These are phyloP conservation scores for Kingdonia uniflora DNA, from an alignment of 164 flowering plant genomes.

Conservation along the genomic window DNA sequence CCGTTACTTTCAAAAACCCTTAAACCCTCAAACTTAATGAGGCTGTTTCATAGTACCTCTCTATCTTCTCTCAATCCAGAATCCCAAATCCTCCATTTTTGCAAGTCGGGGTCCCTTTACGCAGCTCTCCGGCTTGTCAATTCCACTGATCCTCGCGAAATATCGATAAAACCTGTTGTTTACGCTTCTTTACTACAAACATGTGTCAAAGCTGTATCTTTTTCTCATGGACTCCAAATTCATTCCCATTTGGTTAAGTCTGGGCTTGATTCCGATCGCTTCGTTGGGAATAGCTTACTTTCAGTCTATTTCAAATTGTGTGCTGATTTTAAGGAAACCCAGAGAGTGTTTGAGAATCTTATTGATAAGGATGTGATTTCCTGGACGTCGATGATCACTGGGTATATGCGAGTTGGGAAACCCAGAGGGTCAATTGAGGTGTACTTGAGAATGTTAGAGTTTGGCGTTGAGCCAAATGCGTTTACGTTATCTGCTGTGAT, in stretches of 20 bases:
- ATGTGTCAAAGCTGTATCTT: slow-evolving; percentile 31
- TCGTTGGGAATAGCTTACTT: slow-evolving; percentile 68
- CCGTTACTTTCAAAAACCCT: too few relatives aligned
- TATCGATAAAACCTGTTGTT: slow-evolving; percentile 32
- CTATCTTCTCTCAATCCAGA: too few relatives aligned
- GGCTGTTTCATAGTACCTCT: too few relatives aligned
- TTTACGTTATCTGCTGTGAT: slow-evolving; percentile 64
- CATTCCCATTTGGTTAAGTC: slow-evolving; percentile 72
- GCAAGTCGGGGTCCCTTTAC: slow-evolving; percentile 33
- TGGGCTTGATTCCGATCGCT: slow-evolving; percentile 53
- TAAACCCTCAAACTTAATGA: too few relatives aligned
- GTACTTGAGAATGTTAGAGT: slow-evolving; percentile 12
- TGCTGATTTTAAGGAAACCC: too few relatives aligned
- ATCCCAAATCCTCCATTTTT: slow-evolving; percentile 33
- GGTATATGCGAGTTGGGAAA: slow-evolving; percentile 20
- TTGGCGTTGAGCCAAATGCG: slow-evolving; percentile 8
- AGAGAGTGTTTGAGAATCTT: slow-evolving; percentile 38
- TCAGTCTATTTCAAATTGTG: slow-evolving; percentile 66
- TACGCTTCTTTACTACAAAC: slow-evolving; percentile 73
- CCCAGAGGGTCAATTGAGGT: slow-evolving; percentile 14
- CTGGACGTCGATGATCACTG: slow-evolving; percentile 36
- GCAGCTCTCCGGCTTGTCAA: slow-evolving; percentile 42
- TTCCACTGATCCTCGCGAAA: slow-evolving; percentile 14
- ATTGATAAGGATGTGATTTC: slow-evolving; percentile 45
- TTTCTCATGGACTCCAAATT: slow-evolving; percentile 51